These are phyloP conservation scores for Penicillium fuscoglaucum DNA, from an alignment of 2,329 filamentous ascomycete species.

Conservation along the genomic window DNA sequence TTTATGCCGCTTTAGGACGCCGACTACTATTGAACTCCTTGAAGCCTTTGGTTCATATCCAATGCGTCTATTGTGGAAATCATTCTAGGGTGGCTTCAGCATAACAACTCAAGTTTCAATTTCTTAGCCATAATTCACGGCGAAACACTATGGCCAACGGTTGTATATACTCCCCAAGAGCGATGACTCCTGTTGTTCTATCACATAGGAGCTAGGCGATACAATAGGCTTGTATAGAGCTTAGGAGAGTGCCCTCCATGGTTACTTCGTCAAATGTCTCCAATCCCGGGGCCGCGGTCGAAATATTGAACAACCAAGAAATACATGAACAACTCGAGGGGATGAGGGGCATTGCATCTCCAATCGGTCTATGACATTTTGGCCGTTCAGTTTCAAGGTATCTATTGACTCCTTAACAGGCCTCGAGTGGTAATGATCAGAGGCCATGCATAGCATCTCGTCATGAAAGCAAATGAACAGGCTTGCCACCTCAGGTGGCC, in stretches of 20 bases:
- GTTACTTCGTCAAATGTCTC: background rate
- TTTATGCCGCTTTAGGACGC: constrained; percentile 3
- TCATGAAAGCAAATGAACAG: background rate
- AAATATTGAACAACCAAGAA: background rate
- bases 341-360: background rate
- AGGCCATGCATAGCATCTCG: background rate
- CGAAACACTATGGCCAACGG: background rate
- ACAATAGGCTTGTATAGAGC: background rate
- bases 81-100: accelerated
- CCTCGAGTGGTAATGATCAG: background rate
- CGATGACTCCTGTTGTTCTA: background rate
- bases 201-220: background rate
- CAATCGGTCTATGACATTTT: constrained; percentile 7
- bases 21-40: background rate
- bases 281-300: no score
- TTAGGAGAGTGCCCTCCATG: background rate
- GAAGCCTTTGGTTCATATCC: background rate
- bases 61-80: background rate
- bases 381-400: background rate
- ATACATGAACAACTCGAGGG: background rate
- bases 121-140: background rate
- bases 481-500: constrained; percentile 1
- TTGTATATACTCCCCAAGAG: background rate
- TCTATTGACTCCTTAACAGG: background rate
- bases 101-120: background rate